A percentile compares a stretch with the other conserved stretches of the same genome.
Conservation (phyloP, 2,329 filamentous ascomycete species). For the Chalaropsis thielavioides region DNA sequence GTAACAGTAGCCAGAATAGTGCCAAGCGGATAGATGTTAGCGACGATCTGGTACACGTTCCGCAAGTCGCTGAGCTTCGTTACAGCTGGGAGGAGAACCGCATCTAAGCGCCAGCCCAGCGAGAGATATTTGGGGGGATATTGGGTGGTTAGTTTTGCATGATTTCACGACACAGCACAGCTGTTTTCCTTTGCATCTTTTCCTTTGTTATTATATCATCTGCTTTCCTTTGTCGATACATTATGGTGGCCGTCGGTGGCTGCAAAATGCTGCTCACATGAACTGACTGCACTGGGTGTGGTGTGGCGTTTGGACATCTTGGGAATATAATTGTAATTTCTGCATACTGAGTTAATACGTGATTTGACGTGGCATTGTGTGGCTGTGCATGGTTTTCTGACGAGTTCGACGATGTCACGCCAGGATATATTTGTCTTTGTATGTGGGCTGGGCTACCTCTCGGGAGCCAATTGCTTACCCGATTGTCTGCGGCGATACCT, state of each 20-base stretch:
- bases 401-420: not conserved
- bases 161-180: slow-evolving; percentile 9
- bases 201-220: slow-evolving; percentile 12
- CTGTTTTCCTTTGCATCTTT: slow-evolving; percentile 9
- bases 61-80: slow-evolving; percentile 34
- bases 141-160: not conserved
- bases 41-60: slow-evolving; percentile 36
- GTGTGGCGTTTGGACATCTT: slow-evolving; percentile 5
- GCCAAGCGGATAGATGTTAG: slow-evolving; percentile 32
- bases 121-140: not conserved
- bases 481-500: not conserved
- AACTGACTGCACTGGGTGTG: slow-evolving; percentile 2
- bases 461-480: not conserved
- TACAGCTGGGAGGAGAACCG: slow-evolving; percentile 37
- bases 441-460: not conserved
- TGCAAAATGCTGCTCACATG: not conserved
- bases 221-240: slow-evolving; percentile 12
- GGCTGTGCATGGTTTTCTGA: not conserved
- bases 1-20: slow-evolving; percentile 36
- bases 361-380: not conserved
- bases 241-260: not conserved
- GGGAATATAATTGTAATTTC: slow-evolving; percentile 1
- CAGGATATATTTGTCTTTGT: not conserved
- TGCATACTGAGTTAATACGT: not conserved
- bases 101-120: not conserved